A percentile compares a stretch with the other conserved stretches of the same genome.
These are phyloP conservation scores for Teunomyces funiuensis DNA, from an alignment of 805 yeast genomes.

Conservation along the genomic window DNA sequence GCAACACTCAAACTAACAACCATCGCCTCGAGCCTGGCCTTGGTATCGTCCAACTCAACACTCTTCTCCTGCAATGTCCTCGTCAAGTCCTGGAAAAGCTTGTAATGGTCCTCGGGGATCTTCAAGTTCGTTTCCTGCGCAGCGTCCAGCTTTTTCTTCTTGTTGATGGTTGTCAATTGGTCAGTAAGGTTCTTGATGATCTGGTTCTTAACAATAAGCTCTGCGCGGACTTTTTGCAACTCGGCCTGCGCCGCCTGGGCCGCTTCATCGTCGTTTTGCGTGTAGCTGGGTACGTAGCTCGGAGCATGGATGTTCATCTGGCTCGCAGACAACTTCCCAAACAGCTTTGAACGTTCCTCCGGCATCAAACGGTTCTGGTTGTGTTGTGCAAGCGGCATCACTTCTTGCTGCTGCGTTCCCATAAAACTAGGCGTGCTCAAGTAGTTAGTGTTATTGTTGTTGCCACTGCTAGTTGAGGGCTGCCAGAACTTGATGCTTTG, in stretches of 20 bases:
- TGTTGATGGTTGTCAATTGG: slow-evolving; percentile 25
- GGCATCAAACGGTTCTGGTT: slow-evolving; percentile 1
- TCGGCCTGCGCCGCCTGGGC: slow-evolving; percentile 5
- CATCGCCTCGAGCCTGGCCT: slow-evolving; percentile 60
- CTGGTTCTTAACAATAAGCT: slow-evolving; percentile 55
- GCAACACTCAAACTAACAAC: slow-evolving; percentile 28
- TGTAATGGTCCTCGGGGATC: slow-evolving; percentile 46
- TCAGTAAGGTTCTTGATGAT: slow-evolving; percentile 36
- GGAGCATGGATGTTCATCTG: slow-evolving; percentile 31
- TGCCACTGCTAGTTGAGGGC: slow-evolving; percentile 1
- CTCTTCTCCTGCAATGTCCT: slow-evolving; percentile 44
- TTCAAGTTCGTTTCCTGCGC: slow-evolving; percentile 14
- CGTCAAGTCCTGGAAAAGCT: slow-evolving; percentile 49
- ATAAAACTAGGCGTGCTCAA: slow-evolving; percentile 3
- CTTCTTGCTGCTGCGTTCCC: too few relatives aligned
- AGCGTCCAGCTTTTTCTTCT: not conserved
- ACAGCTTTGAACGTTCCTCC: not conserved
- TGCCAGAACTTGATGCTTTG: slow-evolving; percentile 3
- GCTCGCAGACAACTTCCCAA: slow-evolving; percentile 9
- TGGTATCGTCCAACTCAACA: slow-evolving; percentile 59
- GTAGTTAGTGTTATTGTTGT: too few relatives aligned
- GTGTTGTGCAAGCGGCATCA: too few relatives aligned
- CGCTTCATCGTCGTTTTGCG: not conserved
- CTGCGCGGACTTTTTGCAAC: slow-evolving; percentile 41
- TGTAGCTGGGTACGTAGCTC: slow-evolving; percentile 26